Percentiles rank a stretch among this genome's conserved stretches.
Evolutionary conservation across 768 basidiomycete species (phyloP).

Genomic region (Phaffia australis): DNA sequence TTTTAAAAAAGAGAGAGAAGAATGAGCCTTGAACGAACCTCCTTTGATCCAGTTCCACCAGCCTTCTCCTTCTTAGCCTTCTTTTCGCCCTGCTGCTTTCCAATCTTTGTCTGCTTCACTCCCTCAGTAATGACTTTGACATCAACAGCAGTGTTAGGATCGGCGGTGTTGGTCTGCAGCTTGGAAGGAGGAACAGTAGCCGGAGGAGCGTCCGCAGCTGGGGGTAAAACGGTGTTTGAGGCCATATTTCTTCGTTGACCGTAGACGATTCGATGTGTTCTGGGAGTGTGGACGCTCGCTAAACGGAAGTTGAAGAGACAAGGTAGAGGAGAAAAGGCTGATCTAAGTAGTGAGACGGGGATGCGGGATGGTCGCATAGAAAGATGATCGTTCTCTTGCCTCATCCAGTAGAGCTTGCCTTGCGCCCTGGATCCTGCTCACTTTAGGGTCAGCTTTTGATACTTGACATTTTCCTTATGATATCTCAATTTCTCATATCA

Average conservation of each 20-base stretch:
- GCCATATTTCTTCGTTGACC: slow-evolving; percentile 11
- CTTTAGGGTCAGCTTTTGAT: too few species aligned
- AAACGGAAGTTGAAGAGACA: too few species aligned
- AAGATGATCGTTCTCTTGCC: too few species aligned
- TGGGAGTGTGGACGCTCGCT: too few species aligned
- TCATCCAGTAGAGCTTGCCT: too few species aligned
- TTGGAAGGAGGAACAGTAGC: slow-evolving; percentile 11
- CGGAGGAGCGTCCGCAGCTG: slow-evolving; percentile 22
- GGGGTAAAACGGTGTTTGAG: slow-evolving; percentile 20
- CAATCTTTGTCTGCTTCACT: slow-evolving; percentile 7
- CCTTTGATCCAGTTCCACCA: slow-evolving; percentile 10
- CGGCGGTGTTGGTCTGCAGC: not conserved
- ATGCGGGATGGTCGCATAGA: too few species aligned
- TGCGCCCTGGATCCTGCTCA: too few species aligned
- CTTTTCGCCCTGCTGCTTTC: slow-evolving; percentile 18
- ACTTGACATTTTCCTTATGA: too few species aligned
- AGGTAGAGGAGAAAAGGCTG: too few species aligned
- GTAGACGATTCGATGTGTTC: too few species aligned
- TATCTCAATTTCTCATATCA: too few species aligned
- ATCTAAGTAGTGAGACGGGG: too few species aligned
- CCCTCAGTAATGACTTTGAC: slow-evolving; percentile 13
- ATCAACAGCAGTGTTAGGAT: slow-evolving; percentile 17
- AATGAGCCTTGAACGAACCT: not conserved
- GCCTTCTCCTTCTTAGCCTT: slow-evolving; percentile 29
- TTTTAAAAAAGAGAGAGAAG: not conserved